Evolutionary conservation across 805 yeast species (phyloP).

Genomic region (Candida ulmi): DNA sequence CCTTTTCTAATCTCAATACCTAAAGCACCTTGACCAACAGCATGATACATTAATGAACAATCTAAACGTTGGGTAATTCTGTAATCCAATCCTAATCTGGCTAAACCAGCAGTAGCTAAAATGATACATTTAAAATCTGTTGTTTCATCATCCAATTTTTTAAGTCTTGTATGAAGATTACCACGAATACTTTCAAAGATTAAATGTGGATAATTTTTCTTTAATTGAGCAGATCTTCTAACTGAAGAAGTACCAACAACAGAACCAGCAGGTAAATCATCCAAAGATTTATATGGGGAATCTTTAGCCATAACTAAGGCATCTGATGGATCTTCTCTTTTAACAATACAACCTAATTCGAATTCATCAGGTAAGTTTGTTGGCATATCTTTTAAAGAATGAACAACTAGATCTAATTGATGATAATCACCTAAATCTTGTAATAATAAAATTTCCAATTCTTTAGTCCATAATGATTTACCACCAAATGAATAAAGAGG

Average conservation of each 20-base stretch:
- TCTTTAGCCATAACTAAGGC: constrained; percentile 72
- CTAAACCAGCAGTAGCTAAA: constrained; percentile 89
- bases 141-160: constrained; percentile 70
- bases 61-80: constrained; percentile 72
- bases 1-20: constrained; percentile 82
- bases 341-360: constrained; percentile 78
- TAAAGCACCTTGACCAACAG: constrained; percentile 98
- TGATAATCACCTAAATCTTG: constrained; percentile 56
- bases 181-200: constrained; percentile 85
- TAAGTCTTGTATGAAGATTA: constrained; percentile 69
- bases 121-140: constrained; percentile 68
- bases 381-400: constrained; percentile 90
- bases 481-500: constrained; percentile 96
- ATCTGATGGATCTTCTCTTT: constrained; percentile 91
- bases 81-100: constrained; percentile 63
- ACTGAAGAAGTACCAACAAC: constrained; percentile 94
- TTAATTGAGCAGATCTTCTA: constrained; percentile 87
- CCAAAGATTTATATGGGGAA: constrained; percentile 56
- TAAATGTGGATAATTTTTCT: constrained; percentile 71
- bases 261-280: constrained; percentile 77
- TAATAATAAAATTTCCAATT: constrained; percentile 73
- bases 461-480: constrained; percentile 94
- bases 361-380: constrained; percentile 87
- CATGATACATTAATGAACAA: constrained; percentile 81
- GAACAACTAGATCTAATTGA: constrained; percentile 83